Base-by-base conservation (phyloP, 2,329 filamentous ascomycete species). In the Sporothrix variecibatus region DNA sequence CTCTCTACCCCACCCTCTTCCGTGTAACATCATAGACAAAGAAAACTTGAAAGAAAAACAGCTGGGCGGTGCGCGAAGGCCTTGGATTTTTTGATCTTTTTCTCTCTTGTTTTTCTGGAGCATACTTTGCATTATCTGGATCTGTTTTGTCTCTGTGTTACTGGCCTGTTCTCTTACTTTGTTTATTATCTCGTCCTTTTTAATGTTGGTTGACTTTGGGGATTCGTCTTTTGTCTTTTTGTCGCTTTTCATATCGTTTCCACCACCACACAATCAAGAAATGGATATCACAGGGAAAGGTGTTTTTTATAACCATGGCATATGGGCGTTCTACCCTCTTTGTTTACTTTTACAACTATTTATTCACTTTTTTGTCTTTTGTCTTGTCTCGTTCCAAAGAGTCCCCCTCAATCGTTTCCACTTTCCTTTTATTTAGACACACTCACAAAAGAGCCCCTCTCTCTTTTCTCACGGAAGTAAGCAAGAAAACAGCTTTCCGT, bases 61-160 rank as follows among this genome's bases (percentile, higher is more conserved):
- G 26, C 43, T 53, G 28, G 60, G 31, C 20, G 64, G 38, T 28
- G 23, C 23, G 38, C 64, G 40, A 31, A 20, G 26, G 26, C 17
- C 8, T 60, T 56, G 28, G 26, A 26, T 56, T 53, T 53, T 65
- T 49, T 4, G 5, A 34, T 5, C 0, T n/a, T 53, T 65, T 20
- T 12, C 4, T 15, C 53, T 65, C 15, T 51, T 62, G 23, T 8
- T 3, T 64, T n/a, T 62, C 23, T 62, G 43, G 62, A 28, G 26
- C 65, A 68, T 68, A 68, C 62, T 67, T 65, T 46, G 62, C 62
- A 67, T 67, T 62, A 28, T 28, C 62, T 67, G 62, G 38, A 67
- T 43, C 26, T n/a, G 40, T 72, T 49, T 51, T 40, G 23, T 68
- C 17, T 56, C 40, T 28, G 15, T 67, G 1, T 34, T 20, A 31